phyloP scores from a whole-genome alignment of 2,329 filamentous ascomycete genomes.

The Ramichloridium luteum region DNA sequence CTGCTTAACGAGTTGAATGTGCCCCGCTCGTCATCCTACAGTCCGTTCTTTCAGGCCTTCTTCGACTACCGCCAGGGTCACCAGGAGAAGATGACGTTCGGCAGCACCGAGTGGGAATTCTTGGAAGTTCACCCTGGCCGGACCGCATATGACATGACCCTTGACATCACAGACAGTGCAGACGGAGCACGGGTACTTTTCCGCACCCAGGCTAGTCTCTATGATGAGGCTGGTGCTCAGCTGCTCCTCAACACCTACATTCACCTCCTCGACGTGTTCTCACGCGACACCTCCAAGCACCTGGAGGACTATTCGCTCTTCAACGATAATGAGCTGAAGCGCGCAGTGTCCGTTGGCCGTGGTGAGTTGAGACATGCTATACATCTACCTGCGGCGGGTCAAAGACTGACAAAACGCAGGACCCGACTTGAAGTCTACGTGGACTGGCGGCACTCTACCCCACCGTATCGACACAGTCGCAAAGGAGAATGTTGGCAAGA shows the following conservation, averaged over 20 bases:
- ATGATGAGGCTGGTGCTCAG: conserved; percentile 9
- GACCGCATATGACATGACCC: conserved; percentile 9
- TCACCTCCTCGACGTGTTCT: conserved; percentile 2
- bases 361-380: too few species aligned
- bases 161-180: conserved; percentile 8
- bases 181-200: conserved; percentile 3
- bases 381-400: too few species aligned
- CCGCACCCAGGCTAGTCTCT: conserved; percentile 8
- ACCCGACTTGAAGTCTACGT: background rate
- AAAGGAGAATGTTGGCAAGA: conserved; percentile 8
- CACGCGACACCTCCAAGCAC: background rate
- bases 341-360: background rate
- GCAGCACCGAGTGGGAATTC: conserved; percentile 8
- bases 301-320: background rate
- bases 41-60: conserved; percentile 28
- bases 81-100: conserved; percentile 6
- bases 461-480: conserved; percentile 4
- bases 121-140: conserved; percentile 5
- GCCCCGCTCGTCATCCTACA: conserved; percentile 15
- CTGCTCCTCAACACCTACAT: conserved; percentile 9
- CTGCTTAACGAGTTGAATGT: conserved; percentile 23
- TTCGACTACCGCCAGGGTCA: conserved; percentile 19
- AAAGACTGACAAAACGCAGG: too few species aligned
- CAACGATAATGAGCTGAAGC: background rate
- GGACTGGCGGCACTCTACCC: conserved; percentile 1